phyloP scores from a whole-genome alignment of 2,329 filamentous ascomycete genomes.

The Diaporthe longicolla region DNA sequence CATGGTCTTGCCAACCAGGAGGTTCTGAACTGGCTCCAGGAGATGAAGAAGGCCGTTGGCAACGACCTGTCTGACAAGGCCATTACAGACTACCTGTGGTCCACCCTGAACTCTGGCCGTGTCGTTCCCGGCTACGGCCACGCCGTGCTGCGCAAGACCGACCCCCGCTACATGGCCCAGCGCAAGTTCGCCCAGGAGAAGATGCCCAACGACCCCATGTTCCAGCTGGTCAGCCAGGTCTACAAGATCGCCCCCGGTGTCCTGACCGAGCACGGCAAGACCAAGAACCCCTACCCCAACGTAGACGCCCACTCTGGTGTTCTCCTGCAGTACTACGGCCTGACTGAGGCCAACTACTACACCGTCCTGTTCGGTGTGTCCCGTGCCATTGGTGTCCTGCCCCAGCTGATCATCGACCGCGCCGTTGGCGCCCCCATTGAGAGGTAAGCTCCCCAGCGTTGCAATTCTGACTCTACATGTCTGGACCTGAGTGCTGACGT shows the following conservation, averaged over 20 bases:
- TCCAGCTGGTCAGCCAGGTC: constrained; percentile 99
- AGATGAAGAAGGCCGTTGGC: constrained; percentile 97
- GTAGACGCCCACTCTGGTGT: constrained; percentile 99
- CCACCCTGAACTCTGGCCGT: constrained; percentile 93
- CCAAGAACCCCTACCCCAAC: constrained; percentile 99
- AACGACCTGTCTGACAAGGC: constrained; percentile 95
- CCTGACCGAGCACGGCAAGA: constrained; percentile 99
- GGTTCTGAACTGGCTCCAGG: constrained; percentile 97
- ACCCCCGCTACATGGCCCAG: constrained; percentile 98
- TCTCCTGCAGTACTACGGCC: constrained; percentile 98
- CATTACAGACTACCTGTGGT: constrained; percentile 99
- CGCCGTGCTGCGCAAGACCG: constrained; percentile 99
- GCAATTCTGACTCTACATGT: not conserved
- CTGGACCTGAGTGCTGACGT: constrained; percentile 35
- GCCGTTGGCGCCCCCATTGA: constrained; percentile 97
- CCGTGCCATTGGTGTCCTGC: constrained; percentile 96
- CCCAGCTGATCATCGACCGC: constrained; percentile 99
- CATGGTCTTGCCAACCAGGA: constrained; percentile 99
- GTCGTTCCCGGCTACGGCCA: constrained; percentile 99
- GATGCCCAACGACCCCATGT: constrained; percentile 98
- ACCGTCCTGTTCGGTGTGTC: constrained; percentile 99
- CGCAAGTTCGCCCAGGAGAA: constrained; percentile 95
- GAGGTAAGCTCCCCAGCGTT: constrained; percentile 62
- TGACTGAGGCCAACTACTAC: constrained; percentile 99
- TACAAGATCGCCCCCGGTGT: constrained; percentile 99